phyloP scores from a whole-genome alignment of 352 stramenopile species.

The Phytophthora sp. region DNA sequence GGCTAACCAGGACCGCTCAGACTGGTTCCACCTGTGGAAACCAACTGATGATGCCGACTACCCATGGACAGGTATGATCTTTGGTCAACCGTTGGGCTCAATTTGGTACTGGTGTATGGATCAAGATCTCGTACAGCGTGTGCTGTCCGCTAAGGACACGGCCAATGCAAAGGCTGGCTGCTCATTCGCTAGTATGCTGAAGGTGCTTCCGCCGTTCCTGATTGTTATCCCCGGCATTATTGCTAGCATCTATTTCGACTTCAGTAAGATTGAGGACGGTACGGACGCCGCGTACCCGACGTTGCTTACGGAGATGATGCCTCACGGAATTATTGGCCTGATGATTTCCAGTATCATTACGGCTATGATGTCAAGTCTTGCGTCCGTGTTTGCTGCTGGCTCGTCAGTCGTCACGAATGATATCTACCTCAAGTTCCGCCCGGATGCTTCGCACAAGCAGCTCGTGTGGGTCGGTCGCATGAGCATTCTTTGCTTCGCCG shows the following conservation, averaged over 20 bases:
- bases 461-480: constrained; percentile 66
- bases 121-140: constrained; percentile 70
- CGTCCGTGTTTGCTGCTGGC: constrained; percentile 65
- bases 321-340: constrained; percentile 62
- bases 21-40: constrained; percentile 67
- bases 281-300: constrained; percentile 72
- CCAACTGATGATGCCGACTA: constrained; percentile 58
- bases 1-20: constrained; percentile 42
- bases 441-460: constrained; percentile 60
- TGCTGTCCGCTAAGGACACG: constrained; percentile 73
- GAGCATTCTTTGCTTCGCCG: constrained; percentile 53
- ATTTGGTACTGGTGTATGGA: constrained; percentile 85
- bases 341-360: constrained; percentile 79
- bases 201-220: constrained; percentile 69
- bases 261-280: constrained; percentile 51
- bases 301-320: constrained; percentile 72
- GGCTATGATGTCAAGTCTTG: constrained; percentile 74
- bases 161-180: constrained; percentile 63
- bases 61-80: constrained; percentile 75
- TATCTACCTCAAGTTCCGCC: constrained; percentile 61
- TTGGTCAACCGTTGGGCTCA: constrained; percentile 62
- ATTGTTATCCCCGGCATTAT: constrained; percentile 75
- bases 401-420: constrained; percentile 74
- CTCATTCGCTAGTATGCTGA: constrained; percentile 63
- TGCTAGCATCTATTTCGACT: constrained; percentile 67